A percentile compares a stretch with the other conserved stretches of the same genome.
These are phyloP conservation scores for Cystoderma amianthinum DNA, from an alignment of 768 basidiomycete genomes.

Conservation along the genomic window DNA sequence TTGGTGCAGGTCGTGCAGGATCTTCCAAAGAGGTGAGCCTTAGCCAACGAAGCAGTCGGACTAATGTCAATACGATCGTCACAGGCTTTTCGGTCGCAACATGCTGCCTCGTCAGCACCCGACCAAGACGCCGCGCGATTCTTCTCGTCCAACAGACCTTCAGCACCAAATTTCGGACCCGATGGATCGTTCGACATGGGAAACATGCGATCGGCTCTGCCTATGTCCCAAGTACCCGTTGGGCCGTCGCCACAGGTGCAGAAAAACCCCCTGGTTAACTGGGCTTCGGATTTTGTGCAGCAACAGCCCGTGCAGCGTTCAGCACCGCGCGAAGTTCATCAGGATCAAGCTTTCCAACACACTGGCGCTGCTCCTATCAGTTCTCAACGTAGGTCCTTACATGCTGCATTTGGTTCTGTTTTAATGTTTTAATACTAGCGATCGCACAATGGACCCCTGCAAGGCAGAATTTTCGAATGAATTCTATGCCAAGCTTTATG, in stretches of 20 bases:
- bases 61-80: too few relatives aligned
- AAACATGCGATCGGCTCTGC: conserved; percentile 43
- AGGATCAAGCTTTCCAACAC: conserved; percentile 3
- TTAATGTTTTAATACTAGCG: too few relatives aligned
- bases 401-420: too few relatives aligned
- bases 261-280: conserved; percentile 27
- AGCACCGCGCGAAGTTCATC: conserved; percentile 9
- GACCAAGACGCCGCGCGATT: conserved; percentile 68
- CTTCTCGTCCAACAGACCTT: conserved; percentile 37
- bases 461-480: conserved; percentile 28
- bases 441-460: conserved; percentile 32
- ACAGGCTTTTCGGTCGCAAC: conserved; percentile 58
- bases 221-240: conserved; percentile 15
- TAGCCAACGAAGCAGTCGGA: too few relatives aligned
- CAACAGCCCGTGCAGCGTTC: conserved; percentile 20
- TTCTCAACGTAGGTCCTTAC: conserved; percentile 13
- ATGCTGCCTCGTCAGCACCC: conserved; percentile 27
- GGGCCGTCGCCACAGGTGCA: conserved; percentile 15
- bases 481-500: conserved; percentile 27
- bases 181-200: conserved; percentile 52
- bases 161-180: conserved; percentile 24
- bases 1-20: conserved; percentile 51
- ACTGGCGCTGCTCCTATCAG: not conserved
- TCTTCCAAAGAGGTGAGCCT: conserved; percentile 54
- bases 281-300: conserved; percentile 58